Conservation (phyloP, 1,284 basidiomycete species). For the Pulveroboletus sp. region DNA sequence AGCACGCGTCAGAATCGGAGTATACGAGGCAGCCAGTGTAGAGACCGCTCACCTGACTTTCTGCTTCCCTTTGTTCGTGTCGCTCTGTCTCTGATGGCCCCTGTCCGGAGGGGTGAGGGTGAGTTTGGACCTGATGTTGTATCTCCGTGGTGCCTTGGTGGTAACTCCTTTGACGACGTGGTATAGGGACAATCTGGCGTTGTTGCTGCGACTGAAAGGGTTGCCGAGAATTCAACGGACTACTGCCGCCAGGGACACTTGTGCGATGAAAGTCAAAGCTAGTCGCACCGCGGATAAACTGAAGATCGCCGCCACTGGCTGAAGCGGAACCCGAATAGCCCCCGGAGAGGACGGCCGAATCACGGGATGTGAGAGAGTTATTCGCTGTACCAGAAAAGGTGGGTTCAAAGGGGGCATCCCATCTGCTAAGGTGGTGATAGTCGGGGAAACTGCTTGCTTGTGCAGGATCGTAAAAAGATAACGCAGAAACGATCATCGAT, state of each 20-base stretch:
- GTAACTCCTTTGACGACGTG: constrained; percentile 14
- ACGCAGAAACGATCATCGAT: constrained; percentile 31
- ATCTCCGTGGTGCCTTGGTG: not conserved
- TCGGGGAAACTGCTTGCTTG: constrained; percentile 19
- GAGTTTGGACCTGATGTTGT: not conserved
- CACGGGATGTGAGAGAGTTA: not conserved
- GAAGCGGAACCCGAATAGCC: not conserved
- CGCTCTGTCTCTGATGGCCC: not conserved
- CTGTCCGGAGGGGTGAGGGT: not conserved
- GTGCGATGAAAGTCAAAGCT: constrained; percentile 8
- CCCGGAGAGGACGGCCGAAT: not conserved
- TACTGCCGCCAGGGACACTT: not conserved
- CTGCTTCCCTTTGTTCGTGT: not conserved
- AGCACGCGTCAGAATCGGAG: not conserved
- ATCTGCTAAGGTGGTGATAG: constrained; percentile 17
- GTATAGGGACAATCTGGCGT: constrained; percentile 17
- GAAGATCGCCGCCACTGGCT: not conserved
- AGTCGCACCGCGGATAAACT: not conserved
- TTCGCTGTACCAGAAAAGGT: constrained; percentile 6
- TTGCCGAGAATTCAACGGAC: not conserved
- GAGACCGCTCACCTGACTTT: constrained; percentile 7
- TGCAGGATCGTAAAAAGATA: constrained; percentile 35
- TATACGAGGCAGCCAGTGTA: no score
- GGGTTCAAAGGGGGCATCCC: constrained; percentile 26
- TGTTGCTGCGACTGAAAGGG: constrained; percentile 9